A percentile compares a stretch with the other conserved stretches of the same genome.
phyloP scores from a whole-genome alignment of 164 flowering plant genomes.

The Paratinospora sagittata region DNA sequence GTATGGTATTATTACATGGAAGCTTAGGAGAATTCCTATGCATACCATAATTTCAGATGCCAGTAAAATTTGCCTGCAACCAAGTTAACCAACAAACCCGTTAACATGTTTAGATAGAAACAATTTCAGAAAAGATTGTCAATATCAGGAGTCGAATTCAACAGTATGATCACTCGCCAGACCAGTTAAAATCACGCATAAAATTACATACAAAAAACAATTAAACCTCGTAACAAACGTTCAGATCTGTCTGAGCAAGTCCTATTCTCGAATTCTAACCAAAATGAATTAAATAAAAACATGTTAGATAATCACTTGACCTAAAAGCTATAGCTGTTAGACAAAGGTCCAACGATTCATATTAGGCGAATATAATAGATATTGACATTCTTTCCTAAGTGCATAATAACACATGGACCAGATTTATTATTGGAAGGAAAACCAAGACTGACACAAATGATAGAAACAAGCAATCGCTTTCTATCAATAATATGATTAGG shows the following conservation, averaged over 20 bases:
- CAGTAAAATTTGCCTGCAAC: conserved; percentile 78
- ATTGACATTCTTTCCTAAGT: too few relatives aligned
- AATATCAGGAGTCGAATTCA: background rate
- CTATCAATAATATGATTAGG: too few relatives aligned
- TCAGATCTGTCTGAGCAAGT: background rate
- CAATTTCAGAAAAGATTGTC: background rate
- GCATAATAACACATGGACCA: too few relatives aligned
- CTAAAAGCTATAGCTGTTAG: too few relatives aligned
- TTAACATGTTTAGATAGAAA: background rate
- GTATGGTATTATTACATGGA: conserved; percentile 53
- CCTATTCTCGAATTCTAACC: too few relatives aligned
- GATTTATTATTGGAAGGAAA: too few relatives aligned
- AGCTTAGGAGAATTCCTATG: conserved; percentile 74
- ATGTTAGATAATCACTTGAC: too few relatives aligned
- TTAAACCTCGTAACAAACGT: background rate
- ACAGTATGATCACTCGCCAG: background rate
- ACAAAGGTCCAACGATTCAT: too few relatives aligned
- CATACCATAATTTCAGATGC: conserved; percentile 74
- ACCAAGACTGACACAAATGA: too few relatives aligned
- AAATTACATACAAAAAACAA: background rate
- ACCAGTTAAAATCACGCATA: background rate
- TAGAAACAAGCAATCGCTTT: too few relatives aligned
- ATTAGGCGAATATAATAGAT: too few relatives aligned
- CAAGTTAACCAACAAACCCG: background rate
- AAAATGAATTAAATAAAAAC: too few relatives aligned